Percentiles rank a stretch among this genome's conserved stretches.
Conservation (phyloP, 345 rosid species). For the Triadica sebifera region DNA sequence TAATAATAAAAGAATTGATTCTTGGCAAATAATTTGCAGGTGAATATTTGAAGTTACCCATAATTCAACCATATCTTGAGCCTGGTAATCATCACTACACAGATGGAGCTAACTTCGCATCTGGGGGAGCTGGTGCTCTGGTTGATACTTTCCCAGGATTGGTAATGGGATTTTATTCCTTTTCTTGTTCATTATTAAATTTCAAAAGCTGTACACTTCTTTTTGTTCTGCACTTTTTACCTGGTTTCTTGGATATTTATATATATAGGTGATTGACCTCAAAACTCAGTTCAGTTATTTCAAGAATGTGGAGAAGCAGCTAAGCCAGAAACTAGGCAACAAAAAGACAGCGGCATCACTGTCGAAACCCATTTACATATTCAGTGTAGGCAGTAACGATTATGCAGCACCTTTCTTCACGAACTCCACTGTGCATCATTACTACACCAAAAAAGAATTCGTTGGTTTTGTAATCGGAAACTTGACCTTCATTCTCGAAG, state of each 20-base stretch:
- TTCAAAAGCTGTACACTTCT: too few relatives aligned
- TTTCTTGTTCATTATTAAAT: too few relatives aligned
- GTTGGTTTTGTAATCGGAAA: constrained; percentile 32
- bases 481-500: constrained; percentile 22
- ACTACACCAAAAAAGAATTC: background rate
- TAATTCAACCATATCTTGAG: too few relatives aligned
- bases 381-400: constrained; percentile 1
- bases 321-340: constrained; percentile 18
- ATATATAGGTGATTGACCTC: too few relatives aligned
- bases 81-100: too few relatives aligned
- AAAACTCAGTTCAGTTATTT: background rate
- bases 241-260: too few relatives aligned
- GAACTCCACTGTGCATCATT: background rate
- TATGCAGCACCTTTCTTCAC: background rate
- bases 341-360: constrained; percentile 4
- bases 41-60: too few relatives aligned
- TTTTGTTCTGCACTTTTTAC: too few relatives aligned
- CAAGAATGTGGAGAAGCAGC: constrained; percentile 12
- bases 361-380: background rate
- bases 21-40: too few relatives aligned
- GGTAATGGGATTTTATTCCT: background rate
- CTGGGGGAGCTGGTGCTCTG: constrained; percentile 36
- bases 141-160: constrained; percentile 6
- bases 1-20: too few relatives aligned
- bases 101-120: constrained; percentile 29